Evolutionary conservation across 2,329 filamentous ascomycete species (phyloP), one percentile per base, ranked within the genome.

Genomic region (Ceratocystis alfenasii): DNA sequence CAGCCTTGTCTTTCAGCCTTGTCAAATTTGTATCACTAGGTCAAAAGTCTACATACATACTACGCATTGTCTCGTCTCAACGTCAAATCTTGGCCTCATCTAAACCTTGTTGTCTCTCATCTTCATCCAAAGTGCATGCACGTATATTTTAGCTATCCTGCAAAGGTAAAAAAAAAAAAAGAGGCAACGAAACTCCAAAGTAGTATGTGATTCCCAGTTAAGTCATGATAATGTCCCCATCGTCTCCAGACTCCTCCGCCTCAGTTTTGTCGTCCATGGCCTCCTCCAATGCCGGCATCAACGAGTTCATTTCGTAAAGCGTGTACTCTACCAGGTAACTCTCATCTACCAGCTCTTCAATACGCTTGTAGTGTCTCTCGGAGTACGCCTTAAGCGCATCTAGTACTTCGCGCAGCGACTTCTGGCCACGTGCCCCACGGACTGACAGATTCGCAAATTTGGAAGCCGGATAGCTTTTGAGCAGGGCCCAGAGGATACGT

Each of bases 301-400:
- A 80, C 74, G 81, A 88, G 72, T 95, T 91, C 92, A 97, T 97
- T 78, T 96, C 89, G 72, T 87, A 83, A 69, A 97, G 78, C 69
- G 93, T 95, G 81, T 95, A 97, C 75, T 96, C 90, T 50, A 97
- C 83, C 71, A 99, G 76, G 76, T 92, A 97, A 73, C 92, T 95
- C 78, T 97, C 94, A 73, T 97, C 93, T 50, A 92, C 85, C 71
- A 96, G 78, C 72, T 95, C 93, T 74, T 96, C 92, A 70, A 94
- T 82, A 65, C 93, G 83, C 75, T 87, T 88, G 75, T 95, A 96
- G 75, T 99, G 94, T 69, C 92, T 83, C 75, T 97, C 91, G 0
- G 92, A 96, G 74, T 99, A 97, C 17, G 88, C 89, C 70, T 85
- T 87, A 67, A 99, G 79, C n/a, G 87, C 93, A 70, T 93, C 88